These are phyloP conservation scores for Protomyces arabidopsidicola DNA, from an alignment of 1,139 yeast species.

Conservation along the genomic window DNA sequence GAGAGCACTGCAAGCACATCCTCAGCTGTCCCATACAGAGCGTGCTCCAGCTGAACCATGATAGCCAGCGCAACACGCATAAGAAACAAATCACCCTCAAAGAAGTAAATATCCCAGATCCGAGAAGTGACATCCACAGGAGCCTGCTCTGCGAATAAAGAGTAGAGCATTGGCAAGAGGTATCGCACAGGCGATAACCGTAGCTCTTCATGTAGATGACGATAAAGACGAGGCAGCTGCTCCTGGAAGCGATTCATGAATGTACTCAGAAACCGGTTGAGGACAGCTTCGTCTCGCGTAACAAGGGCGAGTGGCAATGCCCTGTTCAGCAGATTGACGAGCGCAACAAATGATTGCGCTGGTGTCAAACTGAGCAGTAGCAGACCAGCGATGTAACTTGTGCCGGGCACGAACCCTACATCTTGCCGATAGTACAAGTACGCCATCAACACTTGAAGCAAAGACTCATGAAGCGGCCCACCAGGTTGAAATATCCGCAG, in stretches of 20 bases:
- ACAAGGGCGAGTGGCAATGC: conserved; percentile 39
- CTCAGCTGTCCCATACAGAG: conserved; percentile 50
- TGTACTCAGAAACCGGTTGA: conserved; percentile 42
- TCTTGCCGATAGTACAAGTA: conserved; percentile 38
- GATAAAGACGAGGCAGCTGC: conserved; percentile 47
- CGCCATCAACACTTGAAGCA: conserved; percentile 40
- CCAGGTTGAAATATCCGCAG: conserved; percentile 42
- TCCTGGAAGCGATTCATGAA: conserved; percentile 48
- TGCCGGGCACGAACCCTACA: conserved; percentile 35
- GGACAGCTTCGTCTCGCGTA: conserved; percentile 38
- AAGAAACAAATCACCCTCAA: conserved; percentile 56
- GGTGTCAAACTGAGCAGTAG: conserved; percentile 44
- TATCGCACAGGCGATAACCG: conserved; percentile 42
- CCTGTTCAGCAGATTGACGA: conserved; percentile 46
- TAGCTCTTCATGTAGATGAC: conserved; percentile 48
- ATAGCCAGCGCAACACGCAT: conserved; percentile 50
- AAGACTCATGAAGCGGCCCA: conserved; percentile 41
- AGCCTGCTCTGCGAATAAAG: conserved; percentile 42
- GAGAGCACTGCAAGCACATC: conserved; percentile 45
- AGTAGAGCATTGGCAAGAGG: conserved; percentile 41
- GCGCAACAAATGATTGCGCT: conserved; percentile 44
- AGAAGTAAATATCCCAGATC: conserved; percentile 54
- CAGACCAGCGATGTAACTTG: conserved; percentile 43
- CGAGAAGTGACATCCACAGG: conserved; percentile 43
- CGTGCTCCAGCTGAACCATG: conserved; percentile 49